Evolutionary conservation across 2,329 filamentous ascomycete genomes (phyloP).

Genomic region (Coleophoma eucalyptorum): DNA sequence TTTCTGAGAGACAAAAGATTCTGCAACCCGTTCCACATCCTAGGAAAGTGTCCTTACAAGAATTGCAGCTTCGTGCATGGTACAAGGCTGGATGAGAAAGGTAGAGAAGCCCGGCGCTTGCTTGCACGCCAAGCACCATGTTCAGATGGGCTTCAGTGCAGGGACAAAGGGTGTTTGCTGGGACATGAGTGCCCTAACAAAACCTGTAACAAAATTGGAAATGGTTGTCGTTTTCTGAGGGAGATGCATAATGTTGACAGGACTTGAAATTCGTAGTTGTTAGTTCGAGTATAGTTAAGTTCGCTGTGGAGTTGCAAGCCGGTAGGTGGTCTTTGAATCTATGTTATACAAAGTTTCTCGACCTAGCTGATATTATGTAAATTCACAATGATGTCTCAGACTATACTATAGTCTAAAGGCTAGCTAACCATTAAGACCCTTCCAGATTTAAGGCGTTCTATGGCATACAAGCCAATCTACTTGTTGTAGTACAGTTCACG

Average conservation of each 20-base stretch:
- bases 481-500: too few relatives aligned
- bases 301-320: too few relatives aligned
- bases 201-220: conserved; percentile 6
- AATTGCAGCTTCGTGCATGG: conserved; percentile 6
- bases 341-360: too few relatives aligned
- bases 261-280: conserved; percentile 6
- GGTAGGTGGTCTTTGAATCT: too few relatives aligned
- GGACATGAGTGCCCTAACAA: conserved; percentile 9
- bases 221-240: conserved; percentile 4
- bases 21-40: conserved; percentile 5
- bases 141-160: conserved; percentile 5
- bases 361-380: too few relatives aligned
- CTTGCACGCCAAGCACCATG: conserved; percentile 8
- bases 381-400: too few relatives aligned
- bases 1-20: conserved; percentile 2
- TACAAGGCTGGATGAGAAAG: conserved; percentile 7
- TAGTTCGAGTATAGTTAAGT: too few relatives aligned
- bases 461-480: too few relatives aligned
- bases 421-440: too few relatives aligned
- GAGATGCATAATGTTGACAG: conserved; percentile 10
- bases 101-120: conserved; percentile 8
- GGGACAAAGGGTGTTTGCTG: conserved; percentile 6
- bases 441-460: too few relatives aligned
- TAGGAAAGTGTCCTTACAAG: conserved; percentile 4
- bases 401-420: too few relatives aligned